phyloP scores from a whole-genome alignment of 192 early-diverging fungal species.

The Phycomyces blakesleeanus region DNA sequence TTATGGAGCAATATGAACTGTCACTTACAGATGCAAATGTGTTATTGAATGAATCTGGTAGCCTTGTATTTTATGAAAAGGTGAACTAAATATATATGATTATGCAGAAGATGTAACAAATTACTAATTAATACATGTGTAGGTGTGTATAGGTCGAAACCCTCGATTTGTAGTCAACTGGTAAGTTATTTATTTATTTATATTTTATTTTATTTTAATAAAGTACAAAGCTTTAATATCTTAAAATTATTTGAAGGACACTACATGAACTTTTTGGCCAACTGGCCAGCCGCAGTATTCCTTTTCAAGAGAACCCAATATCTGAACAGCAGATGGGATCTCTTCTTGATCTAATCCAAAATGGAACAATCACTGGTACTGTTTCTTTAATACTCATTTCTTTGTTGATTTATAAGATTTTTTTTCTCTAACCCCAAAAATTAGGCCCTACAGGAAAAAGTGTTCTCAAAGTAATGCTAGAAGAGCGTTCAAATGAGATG shows the following conservation, averaged over 20 bases:
- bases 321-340: slow-evolving; percentile 51
- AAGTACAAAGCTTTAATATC: slow-evolving; percentile 25
- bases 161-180: slow-evolving; percentile 46
- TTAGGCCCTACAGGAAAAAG: slow-evolving; percentile 61
- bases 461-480: slow-evolving; percentile 66
- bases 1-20: slow-evolving; percentile 59
- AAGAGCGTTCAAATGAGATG: slow-evolving; percentile 45
- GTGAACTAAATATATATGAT: slow-evolving; percentile 32
- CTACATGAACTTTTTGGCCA: slow-evolving; percentile 58
- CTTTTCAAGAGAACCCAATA: slow-evolving; percentile 50
- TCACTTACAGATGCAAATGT: slow-evolving; percentile 53
- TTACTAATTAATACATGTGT: background rate
- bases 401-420: no score
- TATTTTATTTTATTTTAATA: slow-evolving; percentile 1
- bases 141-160: slow-evolving; percentile 33
- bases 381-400: slow-evolving; percentile 21
- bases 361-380: slow-evolving; percentile 53
- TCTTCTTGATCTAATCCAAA: slow-evolving; percentile 59
- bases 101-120: background rate
- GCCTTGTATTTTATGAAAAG: slow-evolving; percentile 73
- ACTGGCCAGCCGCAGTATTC: slow-evolving; percentile 40
- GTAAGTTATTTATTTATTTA: slow-evolving; percentile 25
- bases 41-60: slow-evolving; percentile 70
- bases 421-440: background rate
- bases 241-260: slow-evolving; percentile 38